Conservation (phyloP, 2,329 filamentous ascomycete genomes). For the Dryadomyces quercivorus region DNA sequence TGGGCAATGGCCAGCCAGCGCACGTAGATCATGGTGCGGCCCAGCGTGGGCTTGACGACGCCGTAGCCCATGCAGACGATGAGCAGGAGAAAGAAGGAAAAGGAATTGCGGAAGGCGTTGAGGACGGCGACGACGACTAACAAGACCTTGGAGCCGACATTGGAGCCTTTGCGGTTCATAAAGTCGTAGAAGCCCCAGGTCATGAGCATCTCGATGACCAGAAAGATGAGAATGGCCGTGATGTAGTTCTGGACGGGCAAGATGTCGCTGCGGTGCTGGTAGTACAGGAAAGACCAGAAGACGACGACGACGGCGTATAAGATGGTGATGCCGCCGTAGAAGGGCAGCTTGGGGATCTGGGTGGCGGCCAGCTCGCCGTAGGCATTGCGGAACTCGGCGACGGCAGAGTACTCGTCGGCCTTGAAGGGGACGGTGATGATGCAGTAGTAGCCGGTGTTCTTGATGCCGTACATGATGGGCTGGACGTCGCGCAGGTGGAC, state of each 20-base stretch:
- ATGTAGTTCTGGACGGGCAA: slow-evolving; percentile 98
- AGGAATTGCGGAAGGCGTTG: slow-evolving; percentile 89
- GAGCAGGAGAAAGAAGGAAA: slow-evolving; percentile 93
- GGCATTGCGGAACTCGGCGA: slow-evolving; percentile 87
- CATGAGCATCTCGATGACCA: slow-evolving; percentile 93
- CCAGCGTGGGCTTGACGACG: slow-evolving; percentile 86
- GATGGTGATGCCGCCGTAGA: slow-evolving; percentile 90
- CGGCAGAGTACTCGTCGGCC: slow-evolving; percentile 58
- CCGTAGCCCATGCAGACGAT: slow-evolving; percentile 99
- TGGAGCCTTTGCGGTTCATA: slow-evolving; percentile 80
- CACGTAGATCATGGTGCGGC: slow-evolving; percentile 88
- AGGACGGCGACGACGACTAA: slow-evolving; percentile 87
- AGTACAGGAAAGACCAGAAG: slow-evolving; percentile 93
- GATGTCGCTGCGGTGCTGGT: slow-evolving; percentile 87
- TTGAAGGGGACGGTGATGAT: slow-evolving; percentile 66
- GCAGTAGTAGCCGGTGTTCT: slow-evolving; percentile 93
- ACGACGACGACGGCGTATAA: slow-evolving; percentile 78
- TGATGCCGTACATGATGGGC: slow-evolving; percentile 69
- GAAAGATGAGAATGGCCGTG: slow-evolving; percentile 86
- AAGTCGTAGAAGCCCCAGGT: slow-evolving; percentile 99
- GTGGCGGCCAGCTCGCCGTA: slow-evolving; percentile 92
- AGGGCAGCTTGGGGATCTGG: slow-evolving; percentile 93
- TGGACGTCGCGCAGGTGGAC: slow-evolving; percentile 67
- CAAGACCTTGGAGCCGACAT: slow-evolving; percentile 68
- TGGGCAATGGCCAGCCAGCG: slow-evolving; percentile 83